Evolutionary conservation across 129 eudicot species (phyloP).

Genomic region (Kitagawia praeruptora): DNA sequence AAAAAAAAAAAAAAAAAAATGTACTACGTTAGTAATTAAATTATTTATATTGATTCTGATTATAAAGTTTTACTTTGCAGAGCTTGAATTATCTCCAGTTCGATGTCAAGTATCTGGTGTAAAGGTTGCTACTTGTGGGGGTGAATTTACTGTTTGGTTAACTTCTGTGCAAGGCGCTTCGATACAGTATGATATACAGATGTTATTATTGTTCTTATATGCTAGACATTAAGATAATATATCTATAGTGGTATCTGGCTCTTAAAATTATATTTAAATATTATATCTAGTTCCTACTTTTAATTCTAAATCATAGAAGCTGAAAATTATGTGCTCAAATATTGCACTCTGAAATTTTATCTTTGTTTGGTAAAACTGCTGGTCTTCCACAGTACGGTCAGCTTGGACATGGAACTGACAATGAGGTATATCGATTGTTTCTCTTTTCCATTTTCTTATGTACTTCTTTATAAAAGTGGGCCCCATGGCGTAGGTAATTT

Average conservation of each 20-base stretch:
- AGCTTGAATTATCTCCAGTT: constrained; percentile 66
- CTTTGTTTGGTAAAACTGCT: constrained; percentile 52
- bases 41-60: not conserved
- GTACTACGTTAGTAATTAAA: not conserved
- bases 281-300: not conserved
- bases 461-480: not conserved
- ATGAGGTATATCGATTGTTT: constrained; percentile 53
- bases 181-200: constrained; percentile 58
- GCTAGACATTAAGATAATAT: not conserved
- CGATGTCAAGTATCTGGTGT: constrained; percentile 77
- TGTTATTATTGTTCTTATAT: constrained; percentile 4
- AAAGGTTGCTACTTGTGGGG: constrained; percentile 63
- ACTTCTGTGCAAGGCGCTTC: constrained; percentile 78
- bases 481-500: not conserved
- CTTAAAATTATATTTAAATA: not conserved
- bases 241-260: not conserved
- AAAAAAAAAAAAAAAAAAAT: no score
- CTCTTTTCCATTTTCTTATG: not conserved
- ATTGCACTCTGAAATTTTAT: constrained; percentile 6
- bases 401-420: constrained; percentile 93
- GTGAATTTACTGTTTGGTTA: constrained; percentile 88
- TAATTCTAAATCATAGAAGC: not conserved
- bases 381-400: constrained; percentile 99
- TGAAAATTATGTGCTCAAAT: not conserved
- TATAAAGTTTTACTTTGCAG: constrained; percentile 29